Evolutionary conservation across 2,329 filamentous ascomycete genomes (phyloP), one percentile per base, ranked within the genome.

Genomic region (Epichloe gansuensis): DNA sequence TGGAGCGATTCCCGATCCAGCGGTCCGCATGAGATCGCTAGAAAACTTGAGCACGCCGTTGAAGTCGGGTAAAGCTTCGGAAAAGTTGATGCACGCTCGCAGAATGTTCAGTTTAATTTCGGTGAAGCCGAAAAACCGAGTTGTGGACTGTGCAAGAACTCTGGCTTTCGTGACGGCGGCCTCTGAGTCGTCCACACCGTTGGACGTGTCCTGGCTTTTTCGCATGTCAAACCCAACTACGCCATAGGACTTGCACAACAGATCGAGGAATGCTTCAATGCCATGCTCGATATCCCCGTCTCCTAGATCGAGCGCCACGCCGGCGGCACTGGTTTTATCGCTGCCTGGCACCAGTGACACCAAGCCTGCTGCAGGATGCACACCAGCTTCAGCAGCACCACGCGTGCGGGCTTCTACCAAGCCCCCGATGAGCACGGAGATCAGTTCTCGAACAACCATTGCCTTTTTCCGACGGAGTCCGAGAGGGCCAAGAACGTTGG

Each of bases 361-460:
- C 49, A 96, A 72, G 0, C 89, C 90, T 9, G 91, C 89, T 17
- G 91, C 91, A 41, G 93, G 93, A 68, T 97, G 91, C 38, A 98
- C 88, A 3, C 91, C 93, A 61, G 93, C 87, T 63, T 97, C 93
- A n/a, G 93, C 90, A 41, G 93, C 93, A 35, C 91, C 91, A 47
- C 91, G 78, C 46, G 94, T 96, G 40, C 93, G 80, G 15, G 93
- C 93, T 67, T 96, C 89, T 4, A 95, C 84, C 8, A 98, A 75
- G 3, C 87, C 89, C 36, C 84, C 84, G 50, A 94, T 87, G 41
- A 97, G 74, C 15, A 89, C 82, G 3, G 83, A 84, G 8, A 98
- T 77, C 48, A 97, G 76, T 62, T 96, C 89, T 59, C 87, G 84
- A 60, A 95, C 77, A 0, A 96, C 81, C 70, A 97, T 85, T 4